These are phyloP conservation scores for Globisporangium acanthophoron DNA, from an alignment of 352 stramenopile species.

Conservation along the genomic window DNA sequence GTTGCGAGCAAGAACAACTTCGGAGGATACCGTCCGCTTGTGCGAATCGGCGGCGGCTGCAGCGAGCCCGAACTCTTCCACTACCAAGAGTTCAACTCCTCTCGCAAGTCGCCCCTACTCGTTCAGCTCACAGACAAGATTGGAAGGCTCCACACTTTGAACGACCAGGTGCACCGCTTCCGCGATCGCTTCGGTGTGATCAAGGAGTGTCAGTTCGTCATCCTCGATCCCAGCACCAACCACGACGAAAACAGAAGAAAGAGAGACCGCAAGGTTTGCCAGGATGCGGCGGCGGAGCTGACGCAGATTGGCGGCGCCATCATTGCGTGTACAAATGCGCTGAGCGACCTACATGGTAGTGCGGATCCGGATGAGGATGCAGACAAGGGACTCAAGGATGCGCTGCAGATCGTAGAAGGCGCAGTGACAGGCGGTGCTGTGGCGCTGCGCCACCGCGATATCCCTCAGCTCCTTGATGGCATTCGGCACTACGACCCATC, in stretches of 20 bases:
- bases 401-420: not conserved
- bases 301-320: conserved; percentile 4
- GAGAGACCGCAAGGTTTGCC: conserved; percentile 11
- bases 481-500: conserved; percentile 55
- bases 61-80: conserved; percentile 45
- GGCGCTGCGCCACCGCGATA: conserved; percentile 22
- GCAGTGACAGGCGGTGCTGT: not conserved
- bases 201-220: conserved; percentile 9
- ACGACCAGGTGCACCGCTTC: conserved; percentile 17
- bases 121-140: conserved; percentile 20
- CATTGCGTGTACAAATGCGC: conserved; percentile 3
- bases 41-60: conserved; percentile 65
- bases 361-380: not conserved
- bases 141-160: conserved; percentile 21
- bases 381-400: not conserved
- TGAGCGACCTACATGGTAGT: not conserved
- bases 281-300: conserved; percentile 11
- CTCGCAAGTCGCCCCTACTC: conserved; percentile 12
- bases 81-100: conserved; percentile 32
- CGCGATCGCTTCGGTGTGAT: conserved; percentile 9
- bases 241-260: conserved; percentile 8
- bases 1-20: conserved; percentile 14
- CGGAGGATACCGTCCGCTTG: conserved; percentile 32
- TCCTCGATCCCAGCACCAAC: conserved; percentile 1
- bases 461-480: conserved; percentile 30